A percentile compares a stretch with the other conserved stretches of the same genome.
phyloP scores from a whole-genome alignment of 768 basidiomycete species.

The Mycena rebaudengoi region DNA sequence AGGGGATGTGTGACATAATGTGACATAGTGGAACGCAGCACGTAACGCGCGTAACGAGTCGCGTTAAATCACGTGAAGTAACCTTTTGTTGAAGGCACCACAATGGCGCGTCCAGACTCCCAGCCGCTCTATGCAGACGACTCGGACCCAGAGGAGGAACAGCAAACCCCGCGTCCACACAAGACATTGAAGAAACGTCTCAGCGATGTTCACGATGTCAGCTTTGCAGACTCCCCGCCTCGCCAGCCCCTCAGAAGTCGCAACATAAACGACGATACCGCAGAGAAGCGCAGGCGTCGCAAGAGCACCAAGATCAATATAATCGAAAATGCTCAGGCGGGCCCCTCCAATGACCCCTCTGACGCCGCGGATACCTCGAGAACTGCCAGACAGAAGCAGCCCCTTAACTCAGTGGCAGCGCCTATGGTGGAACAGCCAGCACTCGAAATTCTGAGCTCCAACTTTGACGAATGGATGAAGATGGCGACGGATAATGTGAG shows the following conservation, averaged over 20 bases:
- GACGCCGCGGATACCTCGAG: constrained; percentile 52
- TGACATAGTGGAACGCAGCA: too few species aligned
- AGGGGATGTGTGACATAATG: too few species aligned
- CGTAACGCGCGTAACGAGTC: neutral
- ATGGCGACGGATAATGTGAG: constrained; percentile 97
- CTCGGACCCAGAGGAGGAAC: constrained; percentile 48
- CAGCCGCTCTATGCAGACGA: constrained; percentile 47
- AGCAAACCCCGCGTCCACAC: constrained; percentile 48
- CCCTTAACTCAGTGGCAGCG: constrained; percentile 67
- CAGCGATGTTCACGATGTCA: constrained; percentile 64
- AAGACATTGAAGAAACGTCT: constrained; percentile 63
- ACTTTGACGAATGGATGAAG: constrained; percentile 99
- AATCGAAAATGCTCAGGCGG: constrained; percentile 64
- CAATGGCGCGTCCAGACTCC: constrained; percentile 35
- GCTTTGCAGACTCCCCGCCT: constrained; percentile 46
- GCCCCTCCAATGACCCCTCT: constrained; percentile 58
- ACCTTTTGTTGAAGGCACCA: constrained; percentile 5
- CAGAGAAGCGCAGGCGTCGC: constrained; percentile 84
- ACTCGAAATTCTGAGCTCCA: constrained; percentile 87
- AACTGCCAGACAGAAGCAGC: constrained; percentile 65
- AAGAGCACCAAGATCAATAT: constrained; percentile 76
- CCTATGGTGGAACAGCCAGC: constrained; percentile 60
- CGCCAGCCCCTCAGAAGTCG: constrained; percentile 55
- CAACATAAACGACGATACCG: constrained; percentile 84
- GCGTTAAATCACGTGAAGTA: neutral